Evolutionary conservation across 768 basidiomycete genomes (phyloP).

Genomic region (Pisolithus albus): DNA sequence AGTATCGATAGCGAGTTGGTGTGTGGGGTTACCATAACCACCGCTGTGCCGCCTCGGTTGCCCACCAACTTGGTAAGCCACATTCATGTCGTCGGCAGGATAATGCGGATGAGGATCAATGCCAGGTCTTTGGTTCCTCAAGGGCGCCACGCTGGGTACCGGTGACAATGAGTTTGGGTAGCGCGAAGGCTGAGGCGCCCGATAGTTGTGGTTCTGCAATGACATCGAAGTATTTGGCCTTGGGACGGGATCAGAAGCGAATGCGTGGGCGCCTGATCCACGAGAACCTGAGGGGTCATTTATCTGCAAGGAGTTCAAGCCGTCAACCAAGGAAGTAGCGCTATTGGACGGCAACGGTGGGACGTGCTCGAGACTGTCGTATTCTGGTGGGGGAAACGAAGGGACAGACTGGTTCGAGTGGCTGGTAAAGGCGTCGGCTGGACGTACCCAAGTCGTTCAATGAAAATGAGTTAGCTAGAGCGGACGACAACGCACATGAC

Average conservation of each 20-base stretch:
- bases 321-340: conserved; percentile 40
- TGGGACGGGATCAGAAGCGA: conserved; percentile 40
- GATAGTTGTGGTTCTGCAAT: conserved; percentile 28
- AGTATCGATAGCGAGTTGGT: conserved; percentile 24
- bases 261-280: conserved; percentile 24
- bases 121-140: conserved; percentile 13
- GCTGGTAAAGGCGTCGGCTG: conserved; percentile 31
- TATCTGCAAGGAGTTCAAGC: conserved; percentile 50
- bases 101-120: conserved; percentile 22
- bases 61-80: conserved; percentile 5
- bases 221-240: conserved; percentile 57
- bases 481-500: conserved; percentile 15
- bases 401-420: conserved; percentile 43
- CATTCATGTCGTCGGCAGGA: conserved; percentile 28
- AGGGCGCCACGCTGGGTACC: conserved; percentile 17
- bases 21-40: conserved; percentile 20
- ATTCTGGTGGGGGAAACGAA: conserved; percentile 30
- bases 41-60: conserved; percentile 20
- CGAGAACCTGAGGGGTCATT: conserved; percentile 31
- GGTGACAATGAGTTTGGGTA: conserved; percentile 38
- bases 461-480: neutral
- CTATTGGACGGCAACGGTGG: conserved; percentile 35
- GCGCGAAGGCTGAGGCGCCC: conserved; percentile 30
- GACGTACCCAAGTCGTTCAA: conserved; percentile 2
- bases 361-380: conserved; percentile 21